A percentile compares a stretch with the other conserved stretches of the same genome.
Conservation (phyloP, 495 filamentous ascomycete species). For the Podospora sp. region DNA sequence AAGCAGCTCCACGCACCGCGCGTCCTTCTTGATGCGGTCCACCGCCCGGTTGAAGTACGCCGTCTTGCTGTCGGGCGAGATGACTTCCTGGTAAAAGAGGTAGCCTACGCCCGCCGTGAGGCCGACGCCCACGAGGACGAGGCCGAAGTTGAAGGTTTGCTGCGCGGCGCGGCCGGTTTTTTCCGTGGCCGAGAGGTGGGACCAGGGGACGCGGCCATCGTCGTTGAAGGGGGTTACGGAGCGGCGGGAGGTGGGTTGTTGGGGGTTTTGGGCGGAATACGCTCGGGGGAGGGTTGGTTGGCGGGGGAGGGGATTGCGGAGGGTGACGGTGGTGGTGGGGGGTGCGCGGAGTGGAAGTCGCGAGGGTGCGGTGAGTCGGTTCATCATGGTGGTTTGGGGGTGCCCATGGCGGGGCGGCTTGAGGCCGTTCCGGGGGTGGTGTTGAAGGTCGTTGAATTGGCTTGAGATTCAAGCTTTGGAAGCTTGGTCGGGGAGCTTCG, state of each 20-base stretch:
- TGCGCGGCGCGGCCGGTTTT: constrained; percentile 86
- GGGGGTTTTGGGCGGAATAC: background rate
- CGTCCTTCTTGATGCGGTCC: constrained; percentile 72
- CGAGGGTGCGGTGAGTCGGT: constrained; percentile 24
- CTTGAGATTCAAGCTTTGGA: constrained; percentile 16
- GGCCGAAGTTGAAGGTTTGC: constrained; percentile 82
- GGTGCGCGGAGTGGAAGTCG: constrained; percentile 20
- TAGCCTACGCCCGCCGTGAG: constrained; percentile 76
- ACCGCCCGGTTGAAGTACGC: constrained; percentile 88
- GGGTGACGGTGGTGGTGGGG: background rate
- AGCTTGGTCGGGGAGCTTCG: background rate
- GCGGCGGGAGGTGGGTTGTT: constrained; percentile 17
- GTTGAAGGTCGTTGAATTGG: background rate
- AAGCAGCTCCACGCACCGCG: constrained; percentile 70
- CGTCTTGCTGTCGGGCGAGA: constrained; percentile 81
- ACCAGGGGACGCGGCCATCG: constrained; percentile 78
- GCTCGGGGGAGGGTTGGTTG: no score
- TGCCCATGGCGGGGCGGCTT: constrained; percentile 33
- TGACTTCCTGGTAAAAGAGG: constrained; percentile 82
- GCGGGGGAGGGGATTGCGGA: background rate
- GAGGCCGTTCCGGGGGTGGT: constrained; percentile 8
- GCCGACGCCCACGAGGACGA: constrained; percentile 73
- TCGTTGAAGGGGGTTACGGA: constrained; percentile 82
- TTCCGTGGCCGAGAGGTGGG: constrained; percentile 69
- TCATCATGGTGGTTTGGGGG: constrained; percentile 33